phyloP scores from a whole-genome alignment of 371 early-diverging fungal genomes.

The Syncephalastrum racemosum region DNA sequence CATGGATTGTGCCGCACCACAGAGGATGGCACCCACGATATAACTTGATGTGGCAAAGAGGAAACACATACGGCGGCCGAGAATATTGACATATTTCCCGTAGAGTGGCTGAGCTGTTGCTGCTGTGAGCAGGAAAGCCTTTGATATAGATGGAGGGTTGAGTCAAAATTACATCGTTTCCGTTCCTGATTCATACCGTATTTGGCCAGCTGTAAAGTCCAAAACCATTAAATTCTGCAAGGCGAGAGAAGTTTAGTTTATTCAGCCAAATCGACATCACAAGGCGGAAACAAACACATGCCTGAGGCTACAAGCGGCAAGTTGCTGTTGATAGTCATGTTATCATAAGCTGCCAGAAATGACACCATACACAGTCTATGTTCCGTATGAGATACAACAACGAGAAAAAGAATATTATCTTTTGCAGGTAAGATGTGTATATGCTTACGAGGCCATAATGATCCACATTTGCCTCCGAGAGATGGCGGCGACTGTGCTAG shows the following conservation, averaged over 20 bases:
- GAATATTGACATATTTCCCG: slow-evolving; percentile 63
- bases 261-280: not conserved
- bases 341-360: slow-evolving; percentile 44
- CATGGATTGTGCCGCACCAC: slow-evolving; percentile 69
- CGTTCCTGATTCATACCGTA: slow-evolving; percentile 23
- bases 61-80: slow-evolving; percentile 66
- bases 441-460: no score
- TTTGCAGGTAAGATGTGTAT: no score
- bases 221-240: slow-evolving; percentile 38
- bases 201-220: slow-evolving; percentile 39
- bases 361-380: slow-evolving; percentile 36
- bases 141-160: not conserved
- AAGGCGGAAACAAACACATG: not conserved
- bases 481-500: no score
- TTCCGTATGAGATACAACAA: not conserved
- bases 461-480: no score
- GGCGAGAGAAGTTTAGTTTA: not conserved
- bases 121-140: slow-evolving; percentile 44
- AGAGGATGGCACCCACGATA: slow-evolving; percentile 63
- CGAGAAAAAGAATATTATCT: no score
- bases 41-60: slow-evolving; percentile 62
- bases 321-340: slow-evolving; percentile 39
- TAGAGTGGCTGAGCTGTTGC: slow-evolving; percentile 63
- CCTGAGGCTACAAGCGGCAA: slow-evolving; percentile 34
- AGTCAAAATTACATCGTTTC: not conserved